Evolutionary conservation across 495 filamentous ascomycete species (phyloP).

Genomic region (Xylaria venustula): DNA sequence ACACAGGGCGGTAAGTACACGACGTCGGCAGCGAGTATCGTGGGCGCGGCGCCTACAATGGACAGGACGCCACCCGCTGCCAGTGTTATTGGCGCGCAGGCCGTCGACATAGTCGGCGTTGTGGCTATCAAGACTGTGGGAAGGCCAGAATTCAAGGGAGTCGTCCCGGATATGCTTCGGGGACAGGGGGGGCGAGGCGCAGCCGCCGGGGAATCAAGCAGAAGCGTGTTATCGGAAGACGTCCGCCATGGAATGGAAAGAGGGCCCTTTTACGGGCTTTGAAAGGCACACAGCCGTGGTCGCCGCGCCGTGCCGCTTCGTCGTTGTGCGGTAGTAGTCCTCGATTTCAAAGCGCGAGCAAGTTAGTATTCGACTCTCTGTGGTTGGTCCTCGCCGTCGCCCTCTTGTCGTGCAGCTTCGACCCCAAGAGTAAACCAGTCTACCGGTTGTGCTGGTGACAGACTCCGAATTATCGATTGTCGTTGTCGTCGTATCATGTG

Average conservation of each 20-base stretch:
- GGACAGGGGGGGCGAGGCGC: slow-evolving; percentile 18
- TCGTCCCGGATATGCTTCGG: neutral
- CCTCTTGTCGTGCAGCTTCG: neutral
- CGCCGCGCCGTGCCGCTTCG: neutral
- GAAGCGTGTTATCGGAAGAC: slow-evolving; percentile 23
- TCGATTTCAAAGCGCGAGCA: neutral
- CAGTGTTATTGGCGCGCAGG: slow-evolving; percentile 62
- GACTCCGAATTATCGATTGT: too few species aligned
- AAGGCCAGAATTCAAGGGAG: neutral
- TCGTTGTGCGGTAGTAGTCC: neutral
- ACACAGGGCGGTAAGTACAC: slow-evolving; percentile 61
- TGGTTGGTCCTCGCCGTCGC: neutral
- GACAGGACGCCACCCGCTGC: slow-evolving; percentile 60
- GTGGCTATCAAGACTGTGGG: slow-evolving; percentile 3
- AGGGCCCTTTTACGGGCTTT: slow-evolving; percentile 22
- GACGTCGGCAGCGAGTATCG: slow-evolving; percentile 62
- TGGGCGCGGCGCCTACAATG: slow-evolving; percentile 53
- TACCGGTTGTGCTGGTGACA: neutral
- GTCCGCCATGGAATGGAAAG: slow-evolving; percentile 30
- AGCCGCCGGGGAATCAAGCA: slow-evolving; percentile 1
- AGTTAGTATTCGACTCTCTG: neutral
- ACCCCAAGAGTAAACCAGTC: neutral
- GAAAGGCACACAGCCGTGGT: slow-evolving; percentile 12
- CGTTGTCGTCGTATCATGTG: slow-evolving; percentile 2
- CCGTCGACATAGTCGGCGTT: slow-evolving; percentile 21